Evolutionary conservation across 2,329 filamentous ascomycete species (phyloP).

Genomic region (Botryotinia narcissicola): DNA sequence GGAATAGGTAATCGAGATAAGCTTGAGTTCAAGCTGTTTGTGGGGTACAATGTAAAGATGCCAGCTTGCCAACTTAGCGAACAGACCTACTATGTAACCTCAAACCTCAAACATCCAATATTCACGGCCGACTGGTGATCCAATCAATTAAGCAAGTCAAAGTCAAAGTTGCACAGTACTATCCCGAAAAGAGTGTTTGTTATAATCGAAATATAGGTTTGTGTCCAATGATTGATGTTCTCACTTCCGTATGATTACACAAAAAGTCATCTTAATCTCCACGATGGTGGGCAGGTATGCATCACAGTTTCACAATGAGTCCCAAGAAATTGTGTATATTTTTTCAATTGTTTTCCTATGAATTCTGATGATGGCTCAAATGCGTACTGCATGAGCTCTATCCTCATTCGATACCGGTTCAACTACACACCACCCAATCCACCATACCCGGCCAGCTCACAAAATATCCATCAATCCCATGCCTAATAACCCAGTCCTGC

Average conservation of each 20-base stretch:
- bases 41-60: conserved; percentile 26
- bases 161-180: neutral
- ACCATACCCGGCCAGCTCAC: neutral
- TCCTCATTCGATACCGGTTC: neutral
- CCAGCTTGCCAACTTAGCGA: conserved; percentile 28
- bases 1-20: conserved; percentile 3
- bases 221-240: neutral
- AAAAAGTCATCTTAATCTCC: neutral
- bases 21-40: conserved; percentile 15
- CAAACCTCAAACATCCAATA: conserved; percentile 3
- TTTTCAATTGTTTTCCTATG: neutral
- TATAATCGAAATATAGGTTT: neutral
- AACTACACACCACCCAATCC: neutral
- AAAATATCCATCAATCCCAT: neutral
- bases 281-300: neutral
- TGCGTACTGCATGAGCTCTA: conserved; percentile 17
- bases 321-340: neutral
- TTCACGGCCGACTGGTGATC: neutral
- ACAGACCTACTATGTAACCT: conserved; percentile 2
- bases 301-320: conserved; percentile 4
- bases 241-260: neutral
- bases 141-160: neutral
- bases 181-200: neutral
- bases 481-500: conserved; percentile 31
- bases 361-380: conserved; percentile 14